Percentiles rank a stretch among this genome's conserved stretches.
These are phyloP conservation scores for Emergomyces africanus DNA, from an alignment of 2,329 filamentous ascomycete genomes.

Conservation along the genomic window DNA sequence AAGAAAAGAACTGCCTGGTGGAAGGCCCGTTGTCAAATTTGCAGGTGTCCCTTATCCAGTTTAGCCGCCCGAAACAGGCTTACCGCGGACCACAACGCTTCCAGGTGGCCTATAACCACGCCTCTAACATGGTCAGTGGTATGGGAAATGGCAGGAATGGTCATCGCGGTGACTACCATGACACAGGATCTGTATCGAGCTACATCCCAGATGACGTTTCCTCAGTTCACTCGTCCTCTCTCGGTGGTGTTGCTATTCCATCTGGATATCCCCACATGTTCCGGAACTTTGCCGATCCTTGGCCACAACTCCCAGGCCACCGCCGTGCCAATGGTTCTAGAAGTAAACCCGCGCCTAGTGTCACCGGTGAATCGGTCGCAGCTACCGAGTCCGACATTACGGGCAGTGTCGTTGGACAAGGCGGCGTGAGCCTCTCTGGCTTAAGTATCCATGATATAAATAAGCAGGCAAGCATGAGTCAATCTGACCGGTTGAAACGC, in stretches of 20 bases:
- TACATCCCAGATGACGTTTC: slow-evolving; percentile 97
- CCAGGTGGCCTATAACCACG: slow-evolving; percentile 63
- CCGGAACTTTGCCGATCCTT: slow-evolving; percentile 78
- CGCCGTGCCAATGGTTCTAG: slow-evolving; percentile 54
- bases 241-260: slow-evolving; percentile 70
- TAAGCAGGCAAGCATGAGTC: slow-evolving; percentile 62
- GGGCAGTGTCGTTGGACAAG: slow-evolving; percentile 64
- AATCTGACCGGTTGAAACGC: slow-evolving; percentile 83
- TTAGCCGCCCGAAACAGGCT: slow-evolving; percentile 81
- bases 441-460: slow-evolving; percentile 58
- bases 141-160: slow-evolving; percentile 40
- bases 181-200: slow-evolving; percentile 79
- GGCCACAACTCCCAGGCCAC: slow-evolving; percentile 67
- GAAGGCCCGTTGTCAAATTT: slow-evolving; percentile 91
- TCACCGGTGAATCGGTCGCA: slow-evolving; percentile 85
- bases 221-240: slow-evolving; percentile 81
- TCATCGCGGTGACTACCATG: slow-evolving; percentile 44
- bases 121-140: slow-evolving; percentile 45
- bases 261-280: slow-evolving; percentile 92
- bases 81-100: slow-evolving; percentile 83
- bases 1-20: slow-evolving; percentile 89
- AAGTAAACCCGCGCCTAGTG: slow-evolving; percentile 55
- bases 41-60: slow-evolving; percentile 90
- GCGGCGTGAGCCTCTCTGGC: slow-evolving; percentile 80
- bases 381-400: slow-evolving; percentile 83